Conservation (phyloP, 306 rosid genomes). For the Dryas drummondii region DNA sequence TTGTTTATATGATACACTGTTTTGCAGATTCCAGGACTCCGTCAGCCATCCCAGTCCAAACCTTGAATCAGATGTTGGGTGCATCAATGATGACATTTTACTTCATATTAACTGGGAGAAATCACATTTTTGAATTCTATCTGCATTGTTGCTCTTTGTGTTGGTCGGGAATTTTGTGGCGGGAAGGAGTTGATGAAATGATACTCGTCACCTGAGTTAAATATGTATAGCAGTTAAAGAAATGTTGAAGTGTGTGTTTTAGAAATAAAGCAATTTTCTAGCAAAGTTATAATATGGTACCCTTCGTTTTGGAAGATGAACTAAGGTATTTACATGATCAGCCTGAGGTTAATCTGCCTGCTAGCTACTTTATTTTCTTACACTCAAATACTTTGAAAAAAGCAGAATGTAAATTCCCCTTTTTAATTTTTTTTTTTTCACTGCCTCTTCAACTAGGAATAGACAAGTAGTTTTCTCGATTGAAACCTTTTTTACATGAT, state of each 20-base stretch:
- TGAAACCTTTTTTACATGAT: too few species aligned
- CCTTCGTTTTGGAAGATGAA: not conserved
- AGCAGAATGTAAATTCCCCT: too few species aligned
- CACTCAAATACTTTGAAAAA: too few species aligned
- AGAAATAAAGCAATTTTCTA: constrained; percentile 5
- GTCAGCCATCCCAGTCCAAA: constrained; percentile 45
- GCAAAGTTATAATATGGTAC: not conserved
- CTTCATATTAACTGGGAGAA: not conserved
- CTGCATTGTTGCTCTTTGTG: not conserved
- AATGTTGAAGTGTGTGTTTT: not conserved
- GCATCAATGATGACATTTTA: too few species aligned
- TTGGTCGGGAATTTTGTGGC: not conserved
- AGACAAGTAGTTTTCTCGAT: too few species aligned
- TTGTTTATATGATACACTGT: constrained; percentile 13
- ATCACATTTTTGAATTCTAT: not conserved
- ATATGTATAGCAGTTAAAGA: not conserved
- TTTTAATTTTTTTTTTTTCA: too few species aligned
- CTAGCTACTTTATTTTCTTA: not conserved
- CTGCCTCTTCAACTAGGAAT: too few species aligned
- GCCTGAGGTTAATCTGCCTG: not conserved
- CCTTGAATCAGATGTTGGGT: constrained; percentile 32
- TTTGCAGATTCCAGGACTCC: constrained; percentile 76
- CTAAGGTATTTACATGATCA: not conserved
- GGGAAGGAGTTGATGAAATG: not conserved
- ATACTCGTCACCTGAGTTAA: not conserved